A percentile compares a stretch with the other conserved stretches of the same genome.
Evolutionary conservation across 2,329 filamentous ascomycete genomes (phyloP).

Genomic region (Cladosporium halotolerans): DNA sequence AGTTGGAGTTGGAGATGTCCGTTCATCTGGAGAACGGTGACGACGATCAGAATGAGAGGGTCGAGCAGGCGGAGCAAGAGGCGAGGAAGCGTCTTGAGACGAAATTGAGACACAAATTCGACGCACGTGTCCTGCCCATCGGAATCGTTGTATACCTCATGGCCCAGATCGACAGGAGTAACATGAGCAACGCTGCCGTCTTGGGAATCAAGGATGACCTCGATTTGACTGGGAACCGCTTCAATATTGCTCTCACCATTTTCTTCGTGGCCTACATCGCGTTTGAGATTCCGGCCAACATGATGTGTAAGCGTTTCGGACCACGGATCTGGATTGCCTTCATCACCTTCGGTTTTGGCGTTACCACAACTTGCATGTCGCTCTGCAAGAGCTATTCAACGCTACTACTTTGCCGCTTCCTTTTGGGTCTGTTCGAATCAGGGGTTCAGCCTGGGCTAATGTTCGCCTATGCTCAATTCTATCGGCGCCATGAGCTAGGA

Average conservation of each 20-base stretch:
- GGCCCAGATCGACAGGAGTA: constrained; percentile 43
- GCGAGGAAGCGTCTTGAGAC: too few species aligned
- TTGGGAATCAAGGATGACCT: constrained; percentile 37
- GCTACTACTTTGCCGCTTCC: too few species aligned
- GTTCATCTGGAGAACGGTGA: too few species aligned
- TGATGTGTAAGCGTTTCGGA: constrained; percentile 40
- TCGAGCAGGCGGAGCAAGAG: too few species aligned
- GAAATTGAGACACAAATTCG: too few species aligned
- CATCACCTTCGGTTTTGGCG: constrained; percentile 25
- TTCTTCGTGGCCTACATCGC: constrained; percentile 37
- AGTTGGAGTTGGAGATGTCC: too few species aligned
- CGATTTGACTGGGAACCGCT: not conserved
- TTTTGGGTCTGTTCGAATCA: too few species aligned
- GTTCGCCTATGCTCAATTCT: constrained; percentile 32
- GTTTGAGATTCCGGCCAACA: constrained; percentile 34
- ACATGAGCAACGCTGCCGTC: constrained; percentile 23
- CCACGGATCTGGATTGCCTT: constrained; percentile 33
- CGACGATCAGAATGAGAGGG: too few species aligned
- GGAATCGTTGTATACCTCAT: constrained; percentile 44
- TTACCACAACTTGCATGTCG: constrained; percentile 23
- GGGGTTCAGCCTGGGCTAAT: constrained; percentile 14
- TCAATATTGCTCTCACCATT: not conserved
- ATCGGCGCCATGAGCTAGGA: too few species aligned
- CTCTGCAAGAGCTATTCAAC: too few species aligned
- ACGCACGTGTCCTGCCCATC: too few species aligned